Conservation (phyloP, 768 basidiomycete genomes). For the Boletus edulis region DNA sequence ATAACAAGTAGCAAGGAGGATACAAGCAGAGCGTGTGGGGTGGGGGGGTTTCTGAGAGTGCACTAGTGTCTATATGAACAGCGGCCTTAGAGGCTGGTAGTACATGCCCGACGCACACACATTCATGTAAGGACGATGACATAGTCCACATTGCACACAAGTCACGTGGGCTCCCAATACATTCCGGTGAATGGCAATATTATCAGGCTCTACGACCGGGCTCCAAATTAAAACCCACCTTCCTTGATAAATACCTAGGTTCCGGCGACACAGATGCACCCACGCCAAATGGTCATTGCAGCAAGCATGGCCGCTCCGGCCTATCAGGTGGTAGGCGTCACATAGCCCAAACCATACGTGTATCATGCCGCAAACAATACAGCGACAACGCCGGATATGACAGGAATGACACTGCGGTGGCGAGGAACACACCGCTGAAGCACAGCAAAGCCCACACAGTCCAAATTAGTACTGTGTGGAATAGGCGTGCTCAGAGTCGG, state of each 20-base stretch:
- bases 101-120: neutral
- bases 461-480: too few species aligned
- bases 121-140: constrained; percentile 17
- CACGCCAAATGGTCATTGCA: constrained; percentile 31
- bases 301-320: constrained; percentile 37
- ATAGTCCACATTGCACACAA: constrained; percentile 1
- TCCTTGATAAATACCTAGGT: constrained; percentile 31
- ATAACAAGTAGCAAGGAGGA: constrained; percentile 8
- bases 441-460: constrained; percentile 37
- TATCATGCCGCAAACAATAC: too few species aligned
- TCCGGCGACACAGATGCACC: constrained; percentile 45
- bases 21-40: neutral
- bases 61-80: constrained; percentile 13
- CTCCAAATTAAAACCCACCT: constrained; percentile 2
- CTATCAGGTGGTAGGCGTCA: constrained; percentile 44
- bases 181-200: too few species aligned
- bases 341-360: constrained; percentile 24
- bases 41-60: constrained; percentile 1
- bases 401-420: too few species aligned
- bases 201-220: too few species aligned
- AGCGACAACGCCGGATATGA: too few species aligned
- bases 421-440: constrained; percentile 5
- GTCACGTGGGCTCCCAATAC: constrained; percentile 13
- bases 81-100: neutral
- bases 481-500: constrained; percentile 35